These are phyloP conservation scores for Pseudozyma flocculosa DNA, from an alignment of 1,284 basidiomycete species.

Conservation along the genomic window DNA sequence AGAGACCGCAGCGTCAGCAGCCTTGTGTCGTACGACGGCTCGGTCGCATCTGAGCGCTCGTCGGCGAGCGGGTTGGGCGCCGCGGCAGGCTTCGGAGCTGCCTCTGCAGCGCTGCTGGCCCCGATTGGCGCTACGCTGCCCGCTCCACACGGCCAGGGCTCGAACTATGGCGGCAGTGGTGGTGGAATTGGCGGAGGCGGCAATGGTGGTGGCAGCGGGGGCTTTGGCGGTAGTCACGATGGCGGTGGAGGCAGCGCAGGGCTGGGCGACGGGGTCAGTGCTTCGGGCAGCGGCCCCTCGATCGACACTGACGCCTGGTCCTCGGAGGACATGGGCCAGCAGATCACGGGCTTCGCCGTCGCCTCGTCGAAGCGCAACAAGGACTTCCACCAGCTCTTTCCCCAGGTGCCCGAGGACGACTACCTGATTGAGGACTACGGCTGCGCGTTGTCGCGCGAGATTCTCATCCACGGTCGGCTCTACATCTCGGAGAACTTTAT, in stretches of 20 bases:
- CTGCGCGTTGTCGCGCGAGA: slow-evolving; percentile 92
- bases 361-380: slow-evolving; percentile 91
- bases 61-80: slow-evolving; percentile 40
- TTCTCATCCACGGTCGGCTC: slow-evolving; percentile 89
- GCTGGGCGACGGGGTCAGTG: too few species aligned
- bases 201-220: too few species aligned
- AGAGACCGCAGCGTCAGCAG: slow-evolving; percentile 26
- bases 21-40: slow-evolving; percentile 34
- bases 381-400: slow-evolving; percentile 93
- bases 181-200: too few species aligned
- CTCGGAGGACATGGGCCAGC: slow-evolving; percentile 33
- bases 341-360: slow-evolving; percentile 78
- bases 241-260: too few species aligned
- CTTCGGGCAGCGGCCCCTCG: too few species aligned
- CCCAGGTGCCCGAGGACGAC: slow-evolving; percentile 82
- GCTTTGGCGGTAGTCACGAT: too few species aligned
- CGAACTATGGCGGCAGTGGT: too few species aligned
- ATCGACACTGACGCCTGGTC: background rate
- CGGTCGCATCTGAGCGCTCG: slow-evolving; percentile 29
- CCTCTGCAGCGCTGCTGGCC: slow-evolving; percentile 38
- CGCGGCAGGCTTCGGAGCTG: slow-evolving; percentile 40
- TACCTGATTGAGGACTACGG: slow-evolving; percentile 99
- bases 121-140: slow-evolving; percentile 24
- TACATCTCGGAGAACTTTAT: slow-evolving; percentile 98
- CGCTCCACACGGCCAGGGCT: slow-evolving; percentile 3